phyloP scores from a whole-genome alignment of 2,329 filamentous ascomycete species.

The Apiospora pterosperma region DNA sequence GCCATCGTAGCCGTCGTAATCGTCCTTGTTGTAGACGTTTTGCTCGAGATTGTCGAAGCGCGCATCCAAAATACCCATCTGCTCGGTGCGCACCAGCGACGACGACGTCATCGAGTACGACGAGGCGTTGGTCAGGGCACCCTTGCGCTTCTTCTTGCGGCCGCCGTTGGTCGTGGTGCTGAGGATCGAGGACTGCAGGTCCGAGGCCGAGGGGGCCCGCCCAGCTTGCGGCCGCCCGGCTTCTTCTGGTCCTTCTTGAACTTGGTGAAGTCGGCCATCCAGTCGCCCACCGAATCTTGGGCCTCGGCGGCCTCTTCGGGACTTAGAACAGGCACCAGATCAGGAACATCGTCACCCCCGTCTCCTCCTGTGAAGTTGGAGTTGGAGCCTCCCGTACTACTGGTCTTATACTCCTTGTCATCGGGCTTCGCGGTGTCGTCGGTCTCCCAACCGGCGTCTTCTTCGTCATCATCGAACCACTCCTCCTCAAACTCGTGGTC shows the following conservation, averaged over 20 bases:
- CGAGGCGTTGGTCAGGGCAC: slow-evolving; percentile 82
- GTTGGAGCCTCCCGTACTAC: not conserved
- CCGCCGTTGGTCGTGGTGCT: slow-evolving; percentile 77
- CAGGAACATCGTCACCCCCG: slow-evolving; percentile 39
- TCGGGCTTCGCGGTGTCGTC: slow-evolving; percentile 85
- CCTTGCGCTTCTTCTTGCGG: slow-evolving; percentile 90
- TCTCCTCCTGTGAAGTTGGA: too few relatives aligned
- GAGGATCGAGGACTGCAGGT: slow-evolving; percentile 66
- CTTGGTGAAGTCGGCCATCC: slow-evolving; percentile 89
- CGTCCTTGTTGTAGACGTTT: slow-evolving; percentile 45
- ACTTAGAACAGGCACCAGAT: slow-evolving; percentile 36
- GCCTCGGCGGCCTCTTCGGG: slow-evolving; percentile 35
- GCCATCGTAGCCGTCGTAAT: slow-evolving; percentile 45
- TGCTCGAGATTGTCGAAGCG: slow-evolving; percentile 91
- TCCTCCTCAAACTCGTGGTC: slow-evolving; percentile 74
- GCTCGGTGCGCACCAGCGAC: slow-evolving; percentile 81
- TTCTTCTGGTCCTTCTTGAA: slow-evolving; percentile 80
- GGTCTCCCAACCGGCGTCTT: slow-evolving; percentile 89
- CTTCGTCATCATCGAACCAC: slow-evolving; percentile 49
- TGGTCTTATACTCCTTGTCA: slow-evolving; percentile 48
- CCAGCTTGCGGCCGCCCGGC: slow-evolving; percentile 35
- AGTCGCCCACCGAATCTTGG: slow-evolving; percentile 65
- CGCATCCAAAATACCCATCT: slow-evolving; percentile 78
- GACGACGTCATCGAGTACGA: slow-evolving; percentile 92
- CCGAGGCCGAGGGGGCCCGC: slow-evolving; percentile 51